Conservation (phyloP, 495 filamentous ascomycete genomes). For the Zalerion maritima region DNA sequence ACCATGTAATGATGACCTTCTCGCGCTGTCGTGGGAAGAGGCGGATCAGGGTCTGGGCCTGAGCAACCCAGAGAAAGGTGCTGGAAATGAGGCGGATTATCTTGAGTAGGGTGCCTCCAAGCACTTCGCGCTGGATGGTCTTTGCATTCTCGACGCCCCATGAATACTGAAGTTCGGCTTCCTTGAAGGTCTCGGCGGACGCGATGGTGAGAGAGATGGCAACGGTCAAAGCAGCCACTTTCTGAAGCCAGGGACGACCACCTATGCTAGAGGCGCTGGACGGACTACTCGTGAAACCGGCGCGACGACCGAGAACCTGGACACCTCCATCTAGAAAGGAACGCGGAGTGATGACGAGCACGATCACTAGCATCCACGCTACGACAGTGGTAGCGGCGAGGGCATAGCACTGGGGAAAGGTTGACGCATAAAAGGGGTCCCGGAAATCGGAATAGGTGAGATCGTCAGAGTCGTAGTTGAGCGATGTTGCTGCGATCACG, state of each 20-base stretch:
- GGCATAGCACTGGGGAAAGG: conserved; percentile 79
- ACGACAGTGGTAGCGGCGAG: conserved; percentile 83
- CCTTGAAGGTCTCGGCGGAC: conserved; percentile 73
- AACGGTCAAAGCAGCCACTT: conserved; percentile 79
- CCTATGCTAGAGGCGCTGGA: conserved; percentile 71
- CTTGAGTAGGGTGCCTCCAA: conserved; percentile 69
- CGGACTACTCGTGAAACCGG: conserved; percentile 73
- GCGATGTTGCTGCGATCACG: conserved; percentile 20
- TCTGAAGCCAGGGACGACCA: conserved; percentile 88
- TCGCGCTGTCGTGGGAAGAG: conserved; percentile 93
- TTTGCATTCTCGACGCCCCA: conserved; percentile 55
- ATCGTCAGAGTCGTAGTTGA: no score
- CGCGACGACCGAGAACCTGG: conserved; percentile 63
- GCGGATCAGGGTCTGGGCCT: conserved; percentile 90
- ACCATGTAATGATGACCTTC: conserved; percentile 98
- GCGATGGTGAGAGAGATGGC: conserved; percentile 88
- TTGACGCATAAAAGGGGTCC: conserved; percentile 87
- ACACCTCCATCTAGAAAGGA: conserved; percentile 78
- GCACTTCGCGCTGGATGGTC: conserved; percentile 55
- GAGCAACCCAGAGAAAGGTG: conserved; percentile 91
- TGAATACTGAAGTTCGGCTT: conserved; percentile 66
- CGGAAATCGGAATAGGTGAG: conserved; percentile 38
- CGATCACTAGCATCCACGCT: conserved; percentile 85
- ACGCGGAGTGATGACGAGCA: conserved; percentile 81
- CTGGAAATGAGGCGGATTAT: conserved; percentile 84